Base-by-base conservation (phyloP, 805 yeast species). In the Metschnikowia cerradonensis region DNA sequence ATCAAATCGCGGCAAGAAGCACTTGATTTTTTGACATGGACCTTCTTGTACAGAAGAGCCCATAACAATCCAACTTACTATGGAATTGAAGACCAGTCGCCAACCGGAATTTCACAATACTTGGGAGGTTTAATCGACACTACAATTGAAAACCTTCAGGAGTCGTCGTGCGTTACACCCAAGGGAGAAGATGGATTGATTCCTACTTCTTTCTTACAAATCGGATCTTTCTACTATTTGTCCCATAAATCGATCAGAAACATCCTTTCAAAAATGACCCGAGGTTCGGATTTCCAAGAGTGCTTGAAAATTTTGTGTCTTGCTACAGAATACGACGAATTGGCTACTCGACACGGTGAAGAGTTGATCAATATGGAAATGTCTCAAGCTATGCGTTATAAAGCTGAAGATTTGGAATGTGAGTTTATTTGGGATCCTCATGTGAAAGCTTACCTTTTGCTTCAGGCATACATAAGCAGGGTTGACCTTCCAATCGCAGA, bases 261-360 rank as follows among this genome's bases (percentile, higher is more conserved):
- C 50, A 57, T 52, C 15, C 52, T 58, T 23, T 38, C 50, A 11
- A 49, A 48, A 4, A 39, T 55, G 35, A 49, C 45, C 10, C 19
- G 42, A 1, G 47, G 44, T n/a, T 52, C 56, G 8, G 34, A 77
- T 3, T 82, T 86, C 60, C 70, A 90, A 64, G 80, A 82, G 47
- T 79, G 91, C 73, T 64, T 94, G 68, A 69, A 72, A 52, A 70
- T 82, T 64, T 66, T 74, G 53, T 80, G 86, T 45, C 78, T 79
- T 52, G 88, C 92, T 0, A 71, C 82, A 0, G 97, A 90, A 66
- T 90, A 87, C 61, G 90, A 90, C 63, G 96, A 89, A 59, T 71
- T 91, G 20, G 92, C 97, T 1, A 88, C 94, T 1, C 77, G 97
- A 54, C 97, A 91, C 64, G 96, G 96, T 23, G 97, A 90, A 68